phyloP scores from a whole-genome alignment of 192 early-diverging fungal genomes.

The Chytriomyces sp. region DNA sequence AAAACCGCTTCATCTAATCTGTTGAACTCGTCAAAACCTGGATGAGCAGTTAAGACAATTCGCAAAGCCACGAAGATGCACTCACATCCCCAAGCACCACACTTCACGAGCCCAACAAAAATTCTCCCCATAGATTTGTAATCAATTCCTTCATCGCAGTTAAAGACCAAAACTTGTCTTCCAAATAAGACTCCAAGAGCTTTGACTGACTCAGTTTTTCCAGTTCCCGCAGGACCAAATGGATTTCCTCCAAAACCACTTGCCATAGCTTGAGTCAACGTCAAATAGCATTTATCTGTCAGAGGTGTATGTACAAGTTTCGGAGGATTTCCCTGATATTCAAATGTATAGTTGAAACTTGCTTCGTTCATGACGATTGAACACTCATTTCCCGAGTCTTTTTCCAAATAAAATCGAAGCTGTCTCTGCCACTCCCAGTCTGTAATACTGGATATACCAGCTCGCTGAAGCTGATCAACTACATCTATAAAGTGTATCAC shows the following conservation, averaged over 20 bases:
- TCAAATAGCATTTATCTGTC: constrained; percentile 65
- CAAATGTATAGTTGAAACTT: constrained; percentile 59
- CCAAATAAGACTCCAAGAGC: constrained; percentile 60
- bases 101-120: constrained; percentile 65
- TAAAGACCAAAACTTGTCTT: constrained; percentile 63
- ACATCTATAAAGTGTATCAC: constrained; percentile 65
- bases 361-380: constrained; percentile 55
- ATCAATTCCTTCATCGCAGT: constrained; percentile 68
- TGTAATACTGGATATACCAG: constrained; percentile 29
- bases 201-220: constrained; percentile 65
- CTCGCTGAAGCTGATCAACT: constrained; percentile 46
- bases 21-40: constrained; percentile 63
- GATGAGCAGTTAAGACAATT: neutral
- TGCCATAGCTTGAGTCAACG: constrained; percentile 62
- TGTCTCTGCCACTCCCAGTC: constrained; percentile 61
- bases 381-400: constrained; percentile 39
- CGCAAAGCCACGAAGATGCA: neutral
- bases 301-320: constrained; percentile 63
- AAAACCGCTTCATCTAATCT: constrained; percentile 61
- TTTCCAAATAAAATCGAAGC: constrained; percentile 52
- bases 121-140: constrained; percentile 67
- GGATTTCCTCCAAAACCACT: constrained; percentile 67
- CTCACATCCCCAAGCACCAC: constrained; percentile 64
- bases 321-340: constrained; percentile 62
- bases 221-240: constrained; percentile 64